phyloP scores from a whole-genome alignment of 192 early-diverging fungal species.

The Irineochytrium annulatum region DNA sequence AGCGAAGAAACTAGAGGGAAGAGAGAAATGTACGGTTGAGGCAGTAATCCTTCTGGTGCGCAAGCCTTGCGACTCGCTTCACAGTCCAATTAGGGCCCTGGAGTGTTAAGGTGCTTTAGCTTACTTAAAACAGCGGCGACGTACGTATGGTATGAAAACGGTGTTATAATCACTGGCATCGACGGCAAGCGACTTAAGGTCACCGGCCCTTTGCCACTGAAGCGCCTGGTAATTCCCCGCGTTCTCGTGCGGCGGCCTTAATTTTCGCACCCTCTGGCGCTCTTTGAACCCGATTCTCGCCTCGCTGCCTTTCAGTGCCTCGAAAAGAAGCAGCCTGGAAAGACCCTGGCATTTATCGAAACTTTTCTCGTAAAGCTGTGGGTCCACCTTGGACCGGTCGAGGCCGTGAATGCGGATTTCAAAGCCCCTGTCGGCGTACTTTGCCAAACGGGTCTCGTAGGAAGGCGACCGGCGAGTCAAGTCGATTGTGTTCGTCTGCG shows the following conservation, averaged over 20 bases:
- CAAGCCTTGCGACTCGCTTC: conserved; percentile 2
- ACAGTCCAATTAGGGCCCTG: conserved; percentile 18
- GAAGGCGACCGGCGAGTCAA: conserved; percentile 25
- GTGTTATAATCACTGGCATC: conserved; percentile 25
- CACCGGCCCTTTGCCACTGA: background rate
- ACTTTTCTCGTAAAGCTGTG: conserved; percentile 25
- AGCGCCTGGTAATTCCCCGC: conserved; percentile 14
- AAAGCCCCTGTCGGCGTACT: conserved; percentile 26
- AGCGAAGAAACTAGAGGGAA: background rate
- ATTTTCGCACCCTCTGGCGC: conserved; percentile 6
- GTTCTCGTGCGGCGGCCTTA: conserved; percentile 26
- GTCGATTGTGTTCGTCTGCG: conserved; percentile 25
- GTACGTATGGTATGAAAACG: conserved; percentile 27
- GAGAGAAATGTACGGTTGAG: conserved; percentile 10
- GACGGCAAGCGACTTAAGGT: conserved; percentile 15
- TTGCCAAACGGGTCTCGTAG: conserved; percentile 27
- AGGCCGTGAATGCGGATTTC: conserved; percentile 12
- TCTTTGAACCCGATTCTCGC: conserved; percentile 29
- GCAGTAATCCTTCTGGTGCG: conserved; percentile 23
- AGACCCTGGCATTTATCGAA: conserved; percentile 31
- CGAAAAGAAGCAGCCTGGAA: conserved; percentile 24
- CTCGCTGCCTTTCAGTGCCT: conserved; percentile 7
- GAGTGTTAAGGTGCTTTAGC: background rate
- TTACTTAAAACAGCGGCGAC: background rate
- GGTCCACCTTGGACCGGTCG: conserved; percentile 11